Evolutionary conservation across 176 grass and related monocot species (phyloP).

Genomic region (Musa acuminata): DNA sequence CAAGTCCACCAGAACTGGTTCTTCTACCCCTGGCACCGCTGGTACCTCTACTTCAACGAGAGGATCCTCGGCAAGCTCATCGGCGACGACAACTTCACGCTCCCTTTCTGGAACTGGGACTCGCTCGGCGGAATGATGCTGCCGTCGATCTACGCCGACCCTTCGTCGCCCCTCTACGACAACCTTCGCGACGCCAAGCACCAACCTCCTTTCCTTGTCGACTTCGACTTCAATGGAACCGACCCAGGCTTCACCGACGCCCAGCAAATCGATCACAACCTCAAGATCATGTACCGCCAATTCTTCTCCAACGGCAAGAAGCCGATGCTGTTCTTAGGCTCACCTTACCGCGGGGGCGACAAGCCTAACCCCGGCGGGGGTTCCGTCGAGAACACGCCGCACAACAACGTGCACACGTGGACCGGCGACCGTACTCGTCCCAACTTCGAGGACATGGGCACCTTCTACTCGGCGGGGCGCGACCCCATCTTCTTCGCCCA

Average conservation of each 20-base stretch:
- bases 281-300: slow-evolving; percentile 43
- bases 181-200: slow-evolving; percentile 20
- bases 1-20: slow-evolving; percentile 48
- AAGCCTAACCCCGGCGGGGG: slow-evolving; percentile 18
- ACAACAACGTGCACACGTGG: slow-evolving; percentile 34
- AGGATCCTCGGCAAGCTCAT: slow-evolving; percentile 49
- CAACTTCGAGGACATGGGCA: slow-evolving; percentile 35
- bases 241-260: slow-evolving; percentile 10
- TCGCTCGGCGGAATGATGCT: slow-evolving; percentile 31
- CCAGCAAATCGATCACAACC: slow-evolving; percentile 29
- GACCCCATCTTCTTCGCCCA: slow-evolving; percentile 51
- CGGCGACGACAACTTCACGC: slow-evolving; percentile 32
- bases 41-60: slow-evolving; percentile 49
- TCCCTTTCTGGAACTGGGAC: slow-evolving; percentile 50
- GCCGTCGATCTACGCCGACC: slow-evolving; percentile 28
- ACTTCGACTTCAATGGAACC: slow-evolving; percentile 24
- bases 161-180: slow-evolving; percentile 27
- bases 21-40: slow-evolving; percentile 47
- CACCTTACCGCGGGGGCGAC: slow-evolving; percentile 32
- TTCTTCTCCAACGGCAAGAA: slow-evolving; percentile 26
- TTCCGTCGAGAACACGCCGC: slow-evolving; percentile 29
- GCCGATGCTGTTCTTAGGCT: slow-evolving; percentile 28
- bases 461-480: slow-evolving; percentile 40
- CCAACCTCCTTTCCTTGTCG: slow-evolving; percentile 13
- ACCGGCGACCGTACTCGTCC: slow-evolving; percentile 20